Evolutionary conservation across 2,329 filamentous ascomycete species (phyloP), one percentile per base, ranked within the genome.

Genomic region (Aspergillus sp.): DNA sequence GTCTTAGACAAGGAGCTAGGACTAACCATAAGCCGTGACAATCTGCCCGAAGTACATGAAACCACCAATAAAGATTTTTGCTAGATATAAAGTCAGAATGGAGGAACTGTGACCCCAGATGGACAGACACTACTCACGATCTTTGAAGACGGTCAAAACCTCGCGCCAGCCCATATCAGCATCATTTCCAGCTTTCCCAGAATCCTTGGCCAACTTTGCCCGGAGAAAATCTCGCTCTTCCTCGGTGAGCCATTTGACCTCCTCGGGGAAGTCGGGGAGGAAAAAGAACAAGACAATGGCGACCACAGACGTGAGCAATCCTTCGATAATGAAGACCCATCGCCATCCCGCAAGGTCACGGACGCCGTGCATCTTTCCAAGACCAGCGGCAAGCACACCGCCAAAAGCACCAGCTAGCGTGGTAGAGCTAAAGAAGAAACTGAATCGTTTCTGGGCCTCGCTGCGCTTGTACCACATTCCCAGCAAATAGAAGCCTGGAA

Each of bases 361-460:
- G 23, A 73, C 52, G 2, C 82, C 82, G 1, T 78, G 66, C 81
- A 88, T 85, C 67, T 85, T 81, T 33, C 83, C 80, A 51, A 88
- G 82, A 21, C 79, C 85, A 33, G 81, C 81, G 3, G 85, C 85
- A 15, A 88, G 74, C 9, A 88, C 76, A 17, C 85, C 85, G 49
- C 86, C 84, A 60, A 87, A 87, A 1, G 85, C 84, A 46, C 85
- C 84, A 2, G 85, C 84, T 1, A 86, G 76, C 1, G 82, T 84
- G 2, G 85, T 84, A 7, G 82, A 90, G 68, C 85, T 87, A 80
- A 98, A 98, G 81, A 98, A 98, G 80, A 98, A 93, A 15, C 88
- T 90, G 77, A 93, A 97, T 31, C 95, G 87, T 68, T 91, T 91
- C 76, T 98, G 93, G 2, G 93, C 91, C 76, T 98, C 95, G 45